Conservation (phyloP, 2,329 filamentous ascomycete genomes). For the Claviceps digitariae region DNA sequence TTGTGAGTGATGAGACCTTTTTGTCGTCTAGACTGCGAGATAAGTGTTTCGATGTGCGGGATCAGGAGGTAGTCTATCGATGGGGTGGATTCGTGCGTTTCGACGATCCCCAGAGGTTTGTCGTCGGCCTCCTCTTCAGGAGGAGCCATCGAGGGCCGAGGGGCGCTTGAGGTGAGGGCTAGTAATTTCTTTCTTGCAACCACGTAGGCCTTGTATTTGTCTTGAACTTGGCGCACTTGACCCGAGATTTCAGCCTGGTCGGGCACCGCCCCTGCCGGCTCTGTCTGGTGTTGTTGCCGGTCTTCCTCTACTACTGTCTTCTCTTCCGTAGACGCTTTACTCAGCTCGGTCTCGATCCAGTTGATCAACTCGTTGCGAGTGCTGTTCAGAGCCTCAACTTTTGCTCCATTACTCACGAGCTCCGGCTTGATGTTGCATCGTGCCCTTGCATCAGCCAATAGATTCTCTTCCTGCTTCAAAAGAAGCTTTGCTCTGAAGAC, state of each 20-base stretch:
- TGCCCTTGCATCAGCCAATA: conserved; percentile 34
- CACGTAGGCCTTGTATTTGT: conserved; percentile 41
- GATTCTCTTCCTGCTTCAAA: conserved; percentile 41
- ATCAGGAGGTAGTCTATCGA: conserved; percentile 31
- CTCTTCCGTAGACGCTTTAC: conserved; percentile 31
- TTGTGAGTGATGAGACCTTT: conserved; percentile 45
- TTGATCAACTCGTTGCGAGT: conserved; percentile 47
- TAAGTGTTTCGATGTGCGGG: conserved; percentile 41
- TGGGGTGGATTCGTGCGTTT: conserved; percentile 7
- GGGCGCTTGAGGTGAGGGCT: conserved; percentile 21
- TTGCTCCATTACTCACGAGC: conserved; percentile 24
- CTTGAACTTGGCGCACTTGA: conserved; percentile 33
- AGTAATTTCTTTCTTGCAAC: conserved; percentile 35
- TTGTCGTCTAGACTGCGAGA: conserved; percentile 40
- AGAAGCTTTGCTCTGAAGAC: conserved; percentile 44
- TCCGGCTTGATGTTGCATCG: conserved; percentile 23
- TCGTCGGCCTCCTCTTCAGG: not conserved
- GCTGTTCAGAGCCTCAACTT: conserved; percentile 38
- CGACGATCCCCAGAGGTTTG: conserved; percentile 5
- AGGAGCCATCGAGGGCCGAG: conserved; percentile 13
- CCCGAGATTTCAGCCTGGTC: conserved; percentile 20
- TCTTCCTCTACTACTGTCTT: conserved; percentile 19
- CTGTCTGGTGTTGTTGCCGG: conserved; percentile 11
- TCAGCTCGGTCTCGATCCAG: conserved; percentile 52
- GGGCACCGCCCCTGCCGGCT: conserved; percentile 8